Evolutionary conservation across 2,329 filamentous ascomycete genomes (phyloP).

Genomic region (Xylaria sp.): DNA sequence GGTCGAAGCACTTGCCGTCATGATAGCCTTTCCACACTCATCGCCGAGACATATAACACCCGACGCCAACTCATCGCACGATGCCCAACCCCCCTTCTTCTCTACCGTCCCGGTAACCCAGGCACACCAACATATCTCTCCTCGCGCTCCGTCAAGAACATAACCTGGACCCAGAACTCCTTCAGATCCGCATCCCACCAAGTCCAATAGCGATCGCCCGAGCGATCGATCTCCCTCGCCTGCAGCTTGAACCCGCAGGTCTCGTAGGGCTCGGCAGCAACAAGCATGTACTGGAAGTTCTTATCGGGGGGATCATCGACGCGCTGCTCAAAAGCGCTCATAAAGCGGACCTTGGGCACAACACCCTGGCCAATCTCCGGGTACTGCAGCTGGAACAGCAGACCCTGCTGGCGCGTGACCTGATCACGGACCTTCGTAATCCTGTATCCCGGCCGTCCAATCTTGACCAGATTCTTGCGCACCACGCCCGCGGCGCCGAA

Average conservation of each 20-base stretch:
- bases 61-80: no score
- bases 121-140: constrained; percentile 78
- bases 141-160: constrained; percentile 98
- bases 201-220: constrained; percentile 86
- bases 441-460: constrained; percentile 94
- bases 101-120: constrained; percentile 54
- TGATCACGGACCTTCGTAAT: constrained; percentile 96
- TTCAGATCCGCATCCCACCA: constrained; percentile 96
- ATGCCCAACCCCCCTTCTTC: not conserved
- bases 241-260: constrained; percentile 97
- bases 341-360: constrained; percentile 86
- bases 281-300: constrained; percentile 90
- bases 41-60: not conserved
- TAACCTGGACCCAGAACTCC: constrained; percentile 96
- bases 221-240: constrained; percentile 87
- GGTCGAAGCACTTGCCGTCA: constrained; percentile 20
- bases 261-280: constrained; percentile 97
- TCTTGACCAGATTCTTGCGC: constrained; percentile 89
- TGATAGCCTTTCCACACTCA: not conserved
- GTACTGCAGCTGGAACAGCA: constrained; percentile 96
- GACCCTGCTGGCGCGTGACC: constrained; percentile 82
- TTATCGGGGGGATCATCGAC: constrained; percentile 91
- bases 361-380: constrained; percentile 81
- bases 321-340: constrained; percentile 97
- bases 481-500: constrained; percentile 63